These are phyloP conservation scores for Trypanosoma caninum DNA, from an alignment of 208 protist species.

Conservation along the genomic window DNA sequence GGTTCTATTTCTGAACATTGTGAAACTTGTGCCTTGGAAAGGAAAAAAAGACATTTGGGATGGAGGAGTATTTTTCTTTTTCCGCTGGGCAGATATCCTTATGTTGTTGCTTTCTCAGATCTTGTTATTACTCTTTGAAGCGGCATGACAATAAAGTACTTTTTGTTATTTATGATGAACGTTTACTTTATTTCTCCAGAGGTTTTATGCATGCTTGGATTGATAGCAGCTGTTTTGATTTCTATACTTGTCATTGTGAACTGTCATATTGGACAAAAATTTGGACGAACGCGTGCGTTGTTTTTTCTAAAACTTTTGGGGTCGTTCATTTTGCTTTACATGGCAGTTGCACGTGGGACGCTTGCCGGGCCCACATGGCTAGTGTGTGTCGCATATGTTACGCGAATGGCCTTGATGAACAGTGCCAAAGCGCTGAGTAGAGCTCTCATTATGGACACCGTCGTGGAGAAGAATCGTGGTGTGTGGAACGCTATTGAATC, in stretches of 20 bases:
- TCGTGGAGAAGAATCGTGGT: constrained; percentile 38
- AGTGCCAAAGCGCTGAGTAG: constrained; percentile 50
- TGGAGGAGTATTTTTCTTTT: constrained; percentile 5
- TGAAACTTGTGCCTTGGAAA: neutral
- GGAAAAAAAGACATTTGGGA: neutral
- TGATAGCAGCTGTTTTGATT: constrained; percentile 45
- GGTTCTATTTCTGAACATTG: neutral
- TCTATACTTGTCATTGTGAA: constrained; percentile 43
- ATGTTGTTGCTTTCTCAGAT: constrained; percentile 40
- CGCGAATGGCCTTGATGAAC: constrained; percentile 65
- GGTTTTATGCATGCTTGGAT: constrained; percentile 35
- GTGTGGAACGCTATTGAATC: constrained; percentile 73
- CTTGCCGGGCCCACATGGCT: constrained; percentile 25
- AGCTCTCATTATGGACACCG: constrained; percentile 68
- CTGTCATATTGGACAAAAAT: constrained; percentile 34
- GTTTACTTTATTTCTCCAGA: constrained; percentile 43
- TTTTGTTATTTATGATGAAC: constrained; percentile 71
- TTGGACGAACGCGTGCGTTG: constrained; percentile 48
- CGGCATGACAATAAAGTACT: constrained; percentile 78
- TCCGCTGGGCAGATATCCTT: constrained; percentile 47
- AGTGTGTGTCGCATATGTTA: constrained; percentile 56
- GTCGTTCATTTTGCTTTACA: constrained; percentile 52
- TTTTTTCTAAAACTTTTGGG: constrained; percentile 47
- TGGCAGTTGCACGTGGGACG: constrained; percentile 42
- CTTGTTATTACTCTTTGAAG: constrained; percentile 47